A percentile compares a stretch with the other conserved stretches of the same genome.
Evolutionary conservation across 129 eudicot genomes (phyloP).

Genomic region (Ambrosia artemisiifolia): DNA sequence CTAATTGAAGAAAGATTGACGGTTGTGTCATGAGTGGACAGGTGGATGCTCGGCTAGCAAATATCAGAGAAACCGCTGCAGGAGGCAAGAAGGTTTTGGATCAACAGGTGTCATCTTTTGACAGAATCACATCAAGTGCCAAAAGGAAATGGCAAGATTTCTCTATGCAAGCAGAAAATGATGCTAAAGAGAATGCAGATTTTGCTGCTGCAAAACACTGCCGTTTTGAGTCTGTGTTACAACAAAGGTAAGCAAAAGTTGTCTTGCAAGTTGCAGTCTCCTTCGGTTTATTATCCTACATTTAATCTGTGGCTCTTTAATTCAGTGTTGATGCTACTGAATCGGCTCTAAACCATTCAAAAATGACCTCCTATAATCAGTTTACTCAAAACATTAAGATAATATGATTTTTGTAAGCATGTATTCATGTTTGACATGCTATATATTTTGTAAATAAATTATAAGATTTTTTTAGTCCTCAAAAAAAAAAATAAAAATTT

Average conservation of each 20-base stretch:
- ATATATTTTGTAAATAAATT: not conserved
- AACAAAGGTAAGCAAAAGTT: constrained; percentile 49
- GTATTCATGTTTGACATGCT: not conserved
- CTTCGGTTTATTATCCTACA: not conserved
- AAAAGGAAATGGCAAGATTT: constrained; percentile 92
- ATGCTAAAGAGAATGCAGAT: constrained; percentile 57
- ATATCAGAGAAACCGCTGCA: constrained; percentile 47
- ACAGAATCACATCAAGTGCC: constrained; percentile 63
- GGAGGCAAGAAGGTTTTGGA: constrained; percentile 58
- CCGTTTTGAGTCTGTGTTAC: constrained; percentile 72
- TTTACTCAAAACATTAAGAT: not conserved
- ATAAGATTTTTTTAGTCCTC: not conserved
- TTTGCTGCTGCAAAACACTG: constrained; percentile 95
- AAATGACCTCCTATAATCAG: constrained; percentile 14
- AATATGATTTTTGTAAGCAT: not conserved
- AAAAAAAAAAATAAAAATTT: not conserved
- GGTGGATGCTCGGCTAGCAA: constrained; percentile 70
- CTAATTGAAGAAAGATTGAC: not conserved
- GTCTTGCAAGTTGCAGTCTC: not conserved
- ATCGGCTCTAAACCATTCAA: constrained; percentile 51
- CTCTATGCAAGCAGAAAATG: constrained; percentile 52
- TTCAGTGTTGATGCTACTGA: constrained; percentile 58
- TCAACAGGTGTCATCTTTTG: constrained; percentile 62
- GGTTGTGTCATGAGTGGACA: constrained; percentile 16
- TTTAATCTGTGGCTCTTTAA: not conserved